Evolutionary conservation across 208 protist species (phyloP), one percentile per base, ranked within the genome.

Genomic region (Trypanosoma grayi): DNA sequence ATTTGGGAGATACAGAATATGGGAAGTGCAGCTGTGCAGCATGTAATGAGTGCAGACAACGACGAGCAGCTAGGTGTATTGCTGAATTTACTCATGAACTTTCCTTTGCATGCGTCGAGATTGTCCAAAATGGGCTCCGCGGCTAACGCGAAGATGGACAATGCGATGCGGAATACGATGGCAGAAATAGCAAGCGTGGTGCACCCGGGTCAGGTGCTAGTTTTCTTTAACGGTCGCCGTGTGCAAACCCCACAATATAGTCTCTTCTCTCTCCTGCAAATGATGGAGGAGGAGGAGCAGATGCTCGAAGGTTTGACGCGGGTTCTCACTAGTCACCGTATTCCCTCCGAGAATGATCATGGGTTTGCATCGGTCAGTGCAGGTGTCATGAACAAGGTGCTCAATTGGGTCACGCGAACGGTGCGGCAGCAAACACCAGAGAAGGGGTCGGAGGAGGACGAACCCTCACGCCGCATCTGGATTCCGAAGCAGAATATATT

Each of bases 61-160:
- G 50, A 48, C 3, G 76, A 93, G n/a, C 77, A 80, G 31, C 70
- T 98, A 7, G 22, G 56, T 50, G 60, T 81, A 28, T 57, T 98
- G 37, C 41, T 55, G 11, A 80, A 96, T 47, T 51, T 98, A 8
- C 73, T 90, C 4, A 84, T 82, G 13, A 89, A 95, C 48, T 96
- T 98, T 53, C 97, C 95, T 7, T 33, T 78, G 28, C 63, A 90
- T 43, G 90, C 91, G 1, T 46, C 65, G 25, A 66, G 58, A 3
- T 57, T 98, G 0, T 72, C 75, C 0, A 65, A 77, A 37, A 71
- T 79, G n/a, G 60, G 65, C 31, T 13, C 46, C 16, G n/a, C 46
- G 10, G 43, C n/a, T 16, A 43, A 64, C 14, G 51, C 34, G 7
- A 27, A 18, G 18, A 67, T 74, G 27, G 33, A 61, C 4, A 59